phyloP scores from a whole-genome alignment of 345 rosid genomes.

The Citrus glauca region DNA sequence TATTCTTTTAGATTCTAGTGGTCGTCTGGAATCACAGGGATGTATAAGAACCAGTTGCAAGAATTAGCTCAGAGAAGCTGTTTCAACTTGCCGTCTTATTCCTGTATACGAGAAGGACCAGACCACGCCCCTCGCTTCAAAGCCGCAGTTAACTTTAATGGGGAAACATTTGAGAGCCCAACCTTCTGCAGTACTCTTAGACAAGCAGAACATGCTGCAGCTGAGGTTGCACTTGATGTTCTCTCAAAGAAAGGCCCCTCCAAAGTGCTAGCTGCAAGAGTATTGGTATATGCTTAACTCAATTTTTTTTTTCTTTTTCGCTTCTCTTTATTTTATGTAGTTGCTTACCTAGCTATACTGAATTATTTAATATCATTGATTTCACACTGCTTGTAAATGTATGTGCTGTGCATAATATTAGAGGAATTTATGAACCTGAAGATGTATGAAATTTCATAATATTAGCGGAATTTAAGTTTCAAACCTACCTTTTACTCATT shows the following conservation, averaged over 20 bases:
- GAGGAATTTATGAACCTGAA: neutral
- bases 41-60: conserved; percentile 48
- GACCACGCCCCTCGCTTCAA: conserved; percentile 52
- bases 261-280: conserved; percentile 36
- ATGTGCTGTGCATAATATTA: neutral
- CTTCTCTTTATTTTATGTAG: neutral
- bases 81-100: conserved; percentile 46
- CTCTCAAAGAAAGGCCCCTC: conserved; percentile 43
- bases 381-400: neutral
- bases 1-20: conserved; percentile 7
- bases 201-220: conserved; percentile 51
- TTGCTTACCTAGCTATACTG: neutral
- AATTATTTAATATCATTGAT: conserved; percentile 2
- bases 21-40: conserved; percentile 16
- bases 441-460: neutral
- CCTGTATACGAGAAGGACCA: conserved; percentile 45
- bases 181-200: conserved; percentile 40
- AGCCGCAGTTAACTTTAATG: conserved; percentile 41
- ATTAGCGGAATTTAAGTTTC: neutral
- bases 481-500: neutral
- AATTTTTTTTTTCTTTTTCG: no score
- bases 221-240: conserved; percentile 41
- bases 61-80: conserved; percentile 50
- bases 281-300: conserved; percentile 23
- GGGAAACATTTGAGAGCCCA: conserved; percentile 44